Percentiles rank a stretch among this genome's conserved stretches.
Evolutionary conservation across 2,329 filamentous ascomycete species (phyloP).

Genomic region (Chrysoporthe cubensis): DNA sequence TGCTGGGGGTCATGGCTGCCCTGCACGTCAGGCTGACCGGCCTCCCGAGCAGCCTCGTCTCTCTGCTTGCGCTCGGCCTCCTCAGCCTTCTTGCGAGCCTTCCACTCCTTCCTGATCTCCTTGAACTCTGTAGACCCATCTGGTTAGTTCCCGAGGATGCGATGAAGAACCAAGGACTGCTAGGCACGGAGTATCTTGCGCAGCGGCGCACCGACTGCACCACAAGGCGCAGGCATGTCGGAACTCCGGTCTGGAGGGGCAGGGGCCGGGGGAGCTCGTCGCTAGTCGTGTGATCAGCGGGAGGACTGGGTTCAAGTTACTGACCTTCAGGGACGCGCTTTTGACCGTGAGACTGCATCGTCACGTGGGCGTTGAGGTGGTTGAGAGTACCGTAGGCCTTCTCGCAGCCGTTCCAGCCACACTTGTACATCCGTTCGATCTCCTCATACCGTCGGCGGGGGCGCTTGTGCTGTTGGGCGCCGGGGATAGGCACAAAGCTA

Average conservation of each 20-base stretch:
- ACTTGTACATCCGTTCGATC: slow-evolving; percentile 99
- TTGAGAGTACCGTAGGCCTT: slow-evolving; percentile 98
- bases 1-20: slow-evolving; percentile 59
- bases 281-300: slow-evolving; percentile 6
- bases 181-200: background rate
- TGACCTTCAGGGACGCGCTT: slow-evolving; percentile 98
- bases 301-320: slow-evolving; percentile 36
- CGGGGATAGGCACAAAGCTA: slow-evolving; percentile 96
- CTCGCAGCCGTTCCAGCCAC: slow-evolving; percentile 96
- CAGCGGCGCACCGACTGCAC: slow-evolving; percentile 11
- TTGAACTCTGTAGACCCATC: slow-evolving; percentile 78
- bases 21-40: slow-evolving; percentile 50
- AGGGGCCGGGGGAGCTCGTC: background rate
- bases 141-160: slow-evolving; percentile 31
- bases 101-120: slow-evolving; percentile 99
- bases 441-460: slow-evolving; percentile 94
- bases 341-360: slow-evolving; percentile 94
- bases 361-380: slow-evolving; percentile 96
- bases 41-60: slow-evolving; percentile 62
- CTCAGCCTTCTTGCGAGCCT: slow-evolving; percentile 98
- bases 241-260: background rate
- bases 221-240: too few relatives aligned
- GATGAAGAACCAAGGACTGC: slow-evolving; percentile 13
- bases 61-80: slow-evolving; percentile 87
- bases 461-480: slow-evolving; percentile 95